These are phyloP conservation scores for Thelonectria discophora DNA, from an alignment of 2,329 filamentous ascomycete genomes.

Conservation along the genomic window DNA sequence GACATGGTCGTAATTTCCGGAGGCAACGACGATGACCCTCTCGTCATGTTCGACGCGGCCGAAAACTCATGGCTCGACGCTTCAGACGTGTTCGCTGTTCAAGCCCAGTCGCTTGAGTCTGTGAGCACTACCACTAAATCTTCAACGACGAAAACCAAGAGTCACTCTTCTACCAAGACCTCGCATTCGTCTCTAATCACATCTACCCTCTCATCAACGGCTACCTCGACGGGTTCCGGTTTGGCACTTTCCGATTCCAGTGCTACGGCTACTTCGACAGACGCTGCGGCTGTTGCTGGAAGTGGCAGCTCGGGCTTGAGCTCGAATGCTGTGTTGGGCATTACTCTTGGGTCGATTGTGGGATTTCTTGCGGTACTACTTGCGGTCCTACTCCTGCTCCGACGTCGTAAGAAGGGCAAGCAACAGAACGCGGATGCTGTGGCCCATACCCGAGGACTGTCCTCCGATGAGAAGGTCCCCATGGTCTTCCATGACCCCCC, in stretches of 20 bases:
- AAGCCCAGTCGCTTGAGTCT: slow-evolving; percentile 45
- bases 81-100: slow-evolving; percentile 65
- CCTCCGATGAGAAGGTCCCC: slow-evolving; percentile 66
- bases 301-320: slow-evolving; percentile 47
- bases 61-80: slow-evolving; percentile 83
- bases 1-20: slow-evolving; percentile 82
- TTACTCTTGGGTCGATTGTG: slow-evolving; percentile 82
- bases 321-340: slow-evolving; percentile 74
- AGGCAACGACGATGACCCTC: slow-evolving; percentile 70
- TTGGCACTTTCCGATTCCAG: slow-evolving; percentile 40
- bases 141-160: slow-evolving; percentile 19
- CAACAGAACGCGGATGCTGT: slow-evolving; percentile 54
- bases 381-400: slow-evolving; percentile 70
- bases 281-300: slow-evolving; percentile 36
- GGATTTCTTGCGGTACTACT: slow-evolving; percentile 77
- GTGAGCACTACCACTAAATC: slow-evolving; percentile 33
- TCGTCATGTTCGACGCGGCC: slow-evolving; percentile 80
- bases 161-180: slow-evolving; percentile 41
- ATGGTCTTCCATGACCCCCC: slow-evolving; percentile 58
- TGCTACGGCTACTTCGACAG: slow-evolving; percentile 35
- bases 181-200: slow-evolving; percentile 38
- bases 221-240: slow-evolving; percentile 33
- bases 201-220: slow-evolving; percentile 33
- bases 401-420: slow-evolving; percentile 58
- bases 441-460: slow-evolving; percentile 53